Evolutionary conservation across 352 stramenopile species (phyloP), one percentile per base, ranked within the genome.

Genomic region (Halophytophthora batemanensis): DNA sequence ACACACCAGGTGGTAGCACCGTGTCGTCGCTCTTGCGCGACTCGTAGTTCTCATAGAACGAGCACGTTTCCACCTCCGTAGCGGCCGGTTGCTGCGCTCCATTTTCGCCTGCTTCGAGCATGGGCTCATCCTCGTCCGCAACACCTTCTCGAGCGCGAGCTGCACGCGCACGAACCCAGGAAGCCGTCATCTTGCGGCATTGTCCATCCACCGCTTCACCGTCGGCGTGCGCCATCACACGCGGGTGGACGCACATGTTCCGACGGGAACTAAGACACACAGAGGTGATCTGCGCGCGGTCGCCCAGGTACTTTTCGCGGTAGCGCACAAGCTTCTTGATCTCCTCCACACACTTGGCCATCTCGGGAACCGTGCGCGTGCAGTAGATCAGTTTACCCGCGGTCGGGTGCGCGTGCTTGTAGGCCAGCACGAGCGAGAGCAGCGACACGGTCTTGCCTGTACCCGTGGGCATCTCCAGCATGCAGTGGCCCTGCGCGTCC

Each of bases 301-400:
- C 71, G 19, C 77, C 86, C 25, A 93, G 72, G 31, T 89, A 61
- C 55, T 88, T 44, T 18, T 66, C 55, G 8, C 87, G 70, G 61
- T 95, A 96, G 13, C 59, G 51, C 7, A 98, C 77, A 21, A 99
- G 87, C 15, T 86, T 79, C 67, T 98, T 98, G 52, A 99, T 80
- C 72, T 99, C 97, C 61, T 99, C 93, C 59, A 99, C 87, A 56
- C 88, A 97, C 57, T 98, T 97, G 38, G 96, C 93, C 97, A 99
- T 99, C 77, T 99, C 97, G 0, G 97, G 96, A 18, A 99, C 97
- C 5, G 97, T 99, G 18, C 97, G 95, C 31, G 97, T 99, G 69
- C 97, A 99, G 71, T 99, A 99, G 21, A 99, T 83, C 43, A 99
- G 80, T 71, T 99, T 99, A 22, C 97, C 97, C 4, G 75, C 71